Base-by-base conservation (phyloP, 1,284 basidiomycete genomes). In the Thecaphora thlaspeos region DNA sequence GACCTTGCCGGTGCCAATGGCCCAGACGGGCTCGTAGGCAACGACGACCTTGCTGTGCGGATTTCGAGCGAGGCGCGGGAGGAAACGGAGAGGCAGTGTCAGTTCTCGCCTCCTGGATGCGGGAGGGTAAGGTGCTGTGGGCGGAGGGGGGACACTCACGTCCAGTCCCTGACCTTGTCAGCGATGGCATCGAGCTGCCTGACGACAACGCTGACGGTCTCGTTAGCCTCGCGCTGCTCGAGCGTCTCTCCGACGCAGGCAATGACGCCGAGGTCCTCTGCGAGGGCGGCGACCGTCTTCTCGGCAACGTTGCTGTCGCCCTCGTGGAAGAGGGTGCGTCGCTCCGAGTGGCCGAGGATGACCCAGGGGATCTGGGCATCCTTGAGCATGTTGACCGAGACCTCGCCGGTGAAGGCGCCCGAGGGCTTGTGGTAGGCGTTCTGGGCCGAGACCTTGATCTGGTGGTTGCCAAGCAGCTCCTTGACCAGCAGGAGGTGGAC, bases 301-400 rank as follows among this genome's bases (percentile, higher is more conserved):
- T 84, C 82, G 17, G 90, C 93, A 57, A 97, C 87, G 50, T 88
- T 72, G 57, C 85, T 85, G 64, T 91, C 91, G 21, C 86, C 84
- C 80, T 99, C 95, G 77, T 86, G 83, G 83, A 98, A 98, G 67
- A 95, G 80, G 4, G 89, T 88, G 55, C 94, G 88, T 68, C 95
- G 89, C 80, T 99, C 95, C 43, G 92, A 96, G 83, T 99, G 94
- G 84, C 93, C 94, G 55, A 97, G 85, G 79, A 99, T 89, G 68
- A 96, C 92, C 80, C 90, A 97, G 55, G 89, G 89, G 67, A 97
- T 86, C 3, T 82, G 83, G 18, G 89, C 88, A 76, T 97, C 91
- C 55, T 83, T 84, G 73, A 97, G 85, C 81, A 95, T 91, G 24
- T 50, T 50, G 43, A 75, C 70, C 4, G 70, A 73, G 32, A 76